phyloP scores from a whole-genome alignment of 306 rosid genomes.

The Alnus glutinosa region DNA sequence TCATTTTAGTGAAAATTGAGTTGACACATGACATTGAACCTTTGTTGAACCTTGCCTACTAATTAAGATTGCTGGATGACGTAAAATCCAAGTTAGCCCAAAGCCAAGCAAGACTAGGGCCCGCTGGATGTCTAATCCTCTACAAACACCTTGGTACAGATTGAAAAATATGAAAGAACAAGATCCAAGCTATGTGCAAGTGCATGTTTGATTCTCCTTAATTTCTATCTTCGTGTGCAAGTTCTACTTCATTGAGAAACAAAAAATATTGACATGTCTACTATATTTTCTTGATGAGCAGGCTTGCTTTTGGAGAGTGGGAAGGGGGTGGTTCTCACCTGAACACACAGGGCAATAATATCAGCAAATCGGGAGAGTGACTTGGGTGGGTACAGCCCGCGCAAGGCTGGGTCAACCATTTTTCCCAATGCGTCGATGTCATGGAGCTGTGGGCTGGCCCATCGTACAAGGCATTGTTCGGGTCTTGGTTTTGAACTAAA shows the following conservation, averaged over 20 bases:
- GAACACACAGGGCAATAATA: conserved; percentile 71
- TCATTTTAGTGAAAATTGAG: not conserved
- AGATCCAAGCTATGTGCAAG: not conserved
- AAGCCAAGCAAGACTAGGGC: not conserved
- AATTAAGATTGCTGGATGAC: not conserved
- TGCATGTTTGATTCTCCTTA: not conserved
- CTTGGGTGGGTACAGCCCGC: conserved; percentile 87
- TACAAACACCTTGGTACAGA: not conserved
- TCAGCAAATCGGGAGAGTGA: conserved; percentile 84
- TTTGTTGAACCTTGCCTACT: not conserved
- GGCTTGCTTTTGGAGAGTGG: not conserved
- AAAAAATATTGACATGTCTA: not conserved
- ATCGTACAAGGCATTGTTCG: conserved; percentile 73
- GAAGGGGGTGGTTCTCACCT: conserved; percentile 38
- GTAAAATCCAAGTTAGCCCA: not conserved
- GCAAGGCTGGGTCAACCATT: conserved; percentile 80
- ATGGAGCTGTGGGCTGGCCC: conserved; percentile 86
- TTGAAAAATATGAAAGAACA: not conserved
- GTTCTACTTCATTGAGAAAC: not conserved
- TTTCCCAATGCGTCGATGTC: conserved; percentile 62
- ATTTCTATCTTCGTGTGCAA: not conserved
- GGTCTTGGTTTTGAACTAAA: conserved; percentile 53
- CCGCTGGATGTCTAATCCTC: not conserved
- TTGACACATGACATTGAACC: not conserved
- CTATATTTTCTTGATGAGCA: not conserved